A percentile compares a stretch with the other conserved stretches of the same genome.
These are phyloP conservation scores for Globisporangium paddicum DNA, from an alignment of 352 stramenopile species.

Conservation along the genomic window DNA sequence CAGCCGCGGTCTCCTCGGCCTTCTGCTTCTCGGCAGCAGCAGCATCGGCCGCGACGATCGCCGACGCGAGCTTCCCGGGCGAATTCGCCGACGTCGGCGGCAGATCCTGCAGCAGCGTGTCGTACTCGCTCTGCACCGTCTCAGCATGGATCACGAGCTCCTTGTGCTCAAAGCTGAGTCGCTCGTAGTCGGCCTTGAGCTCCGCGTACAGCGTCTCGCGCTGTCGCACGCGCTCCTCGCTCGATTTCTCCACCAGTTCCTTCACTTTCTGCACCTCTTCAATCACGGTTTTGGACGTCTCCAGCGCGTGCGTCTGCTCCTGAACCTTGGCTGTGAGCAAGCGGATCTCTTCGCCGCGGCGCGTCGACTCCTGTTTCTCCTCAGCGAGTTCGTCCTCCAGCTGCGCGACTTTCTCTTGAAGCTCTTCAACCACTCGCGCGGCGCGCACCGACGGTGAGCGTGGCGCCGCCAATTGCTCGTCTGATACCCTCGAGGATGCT, in stretches of 20 bases:
- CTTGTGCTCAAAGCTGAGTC: slow-evolving; percentile 80
- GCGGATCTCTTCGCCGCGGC: slow-evolving; percentile 71
- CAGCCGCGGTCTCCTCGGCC: slow-evolving; percentile 14
- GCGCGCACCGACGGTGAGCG: slow-evolving; percentile 49
- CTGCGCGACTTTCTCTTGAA: slow-evolving; percentile 63
- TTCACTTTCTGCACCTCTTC: slow-evolving; percentile 72
- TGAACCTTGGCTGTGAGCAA: slow-evolving; percentile 59
- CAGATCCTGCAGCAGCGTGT: slow-evolving; percentile 53
- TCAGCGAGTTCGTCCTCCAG: slow-evolving; percentile 77
- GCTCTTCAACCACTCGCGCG: slow-evolving; percentile 53
- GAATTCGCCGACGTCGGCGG: slow-evolving; percentile 24
- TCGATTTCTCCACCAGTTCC: slow-evolving; percentile 47
- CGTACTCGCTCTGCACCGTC: slow-evolving; percentile 70
- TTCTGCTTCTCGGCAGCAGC: slow-evolving; percentile 30
- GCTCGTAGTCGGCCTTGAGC: slow-evolving; percentile 61
- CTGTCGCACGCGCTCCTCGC: slow-evolving; percentile 69
- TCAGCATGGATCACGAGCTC: slow-evolving; percentile 76
- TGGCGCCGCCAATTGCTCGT: not conserved
- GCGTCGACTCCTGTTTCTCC: slow-evolving; percentile 74
- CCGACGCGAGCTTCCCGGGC: slow-evolving; percentile 37
- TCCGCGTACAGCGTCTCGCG: slow-evolving; percentile 51
- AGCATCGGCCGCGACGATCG: slow-evolving; percentile 10
- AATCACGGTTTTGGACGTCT: slow-evolving; percentile 47
- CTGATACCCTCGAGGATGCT: slow-evolving; percentile 2
- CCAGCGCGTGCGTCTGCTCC: slow-evolving; percentile 54